Evolutionary conservation across 306 rosid genomes (phyloP).

Genomic region (Canavalia gladiata): DNA sequence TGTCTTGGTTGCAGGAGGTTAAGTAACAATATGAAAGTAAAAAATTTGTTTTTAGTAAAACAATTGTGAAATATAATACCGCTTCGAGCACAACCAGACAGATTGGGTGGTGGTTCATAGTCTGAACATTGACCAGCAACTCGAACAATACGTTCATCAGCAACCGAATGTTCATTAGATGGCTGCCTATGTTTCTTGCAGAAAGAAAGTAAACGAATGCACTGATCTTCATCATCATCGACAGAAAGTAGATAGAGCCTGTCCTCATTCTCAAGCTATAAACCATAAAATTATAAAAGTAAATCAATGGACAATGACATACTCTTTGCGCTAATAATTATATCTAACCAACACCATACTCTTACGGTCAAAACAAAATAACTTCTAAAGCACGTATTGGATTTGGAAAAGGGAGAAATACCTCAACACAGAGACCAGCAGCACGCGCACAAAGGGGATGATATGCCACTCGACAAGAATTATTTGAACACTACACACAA

Average conservation of each 20-base stretch:
- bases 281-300: slow-evolving; percentile 42
- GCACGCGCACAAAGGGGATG: slow-evolving; percentile 99
- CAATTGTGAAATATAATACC: slow-evolving; percentile 63
- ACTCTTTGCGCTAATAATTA: slow-evolving; percentile 27
- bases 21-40: slow-evolving; percentile 28
- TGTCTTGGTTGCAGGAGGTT: slow-evolving; percentile 13
- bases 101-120: slow-evolving; percentile 83
- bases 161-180: slow-evolving; percentile 76
- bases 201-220: slow-evolving; percentile 93
- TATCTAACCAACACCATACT: slow-evolving; percentile 35
- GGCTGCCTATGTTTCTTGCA: slow-evolving; percentile 98
- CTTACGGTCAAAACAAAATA: slow-evolving; percentile 39
- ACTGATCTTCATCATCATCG: slow-evolving; percentile 97
- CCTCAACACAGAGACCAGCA: slow-evolving; percentile 99
- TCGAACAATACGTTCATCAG: slow-evolving; percentile 77
- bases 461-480: slow-evolving; percentile 90
- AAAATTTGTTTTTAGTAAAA: slow-evolving; percentile 17
- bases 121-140: slow-evolving; percentile 77
- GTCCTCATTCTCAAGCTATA: slow-evolving; percentile 97
- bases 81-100: slow-evolving; percentile 96
- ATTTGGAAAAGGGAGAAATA: slow-evolving; percentile 48
- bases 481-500: slow-evolving; percentile 87
- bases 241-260: slow-evolving; percentile 89
- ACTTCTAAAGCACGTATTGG: neutral
- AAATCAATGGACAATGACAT: slow-evolving; percentile 25